Conservation (phyloP, 306 rosid genomes). For the Vigna radiata region DNA sequence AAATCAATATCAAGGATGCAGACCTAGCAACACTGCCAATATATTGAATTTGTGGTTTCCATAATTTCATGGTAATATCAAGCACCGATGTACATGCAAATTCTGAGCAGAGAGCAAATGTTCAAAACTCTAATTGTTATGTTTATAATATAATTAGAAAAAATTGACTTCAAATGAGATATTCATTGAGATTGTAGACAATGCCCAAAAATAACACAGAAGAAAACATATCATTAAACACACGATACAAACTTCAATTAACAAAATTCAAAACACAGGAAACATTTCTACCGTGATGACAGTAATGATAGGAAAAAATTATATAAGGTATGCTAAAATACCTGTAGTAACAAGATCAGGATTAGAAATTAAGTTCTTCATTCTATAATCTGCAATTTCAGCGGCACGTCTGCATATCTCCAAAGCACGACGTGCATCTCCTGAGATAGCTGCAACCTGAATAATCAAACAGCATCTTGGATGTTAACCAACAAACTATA, state of each 20-base stretch:
- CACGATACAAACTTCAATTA: slow-evolving; percentile 24
- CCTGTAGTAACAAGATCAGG: slow-evolving; percentile 57
- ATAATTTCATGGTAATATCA: neutral
- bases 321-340: slow-evolving; percentile 41
- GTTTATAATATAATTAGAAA: neutral
- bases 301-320: slow-evolving; percentile 5
- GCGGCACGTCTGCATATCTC: slow-evolving; percentile 97
- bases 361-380: slow-evolving; percentile 58
- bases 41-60: neutral
- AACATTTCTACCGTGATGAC: slow-evolving; percentile 34
- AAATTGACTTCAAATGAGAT: slow-evolving; percentile 14
- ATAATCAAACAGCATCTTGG: slow-evolving; percentile 41
- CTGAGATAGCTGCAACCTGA: slow-evolving; percentile 96
- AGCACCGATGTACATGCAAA: neutral
- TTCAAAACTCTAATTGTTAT: neutral
- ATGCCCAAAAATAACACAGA: neutral
- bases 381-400: slow-evolving; percentile 80
- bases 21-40: slow-evolving; percentile 19
- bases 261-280: slow-evolving; percentile 4
- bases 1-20: slow-evolving; percentile 30
- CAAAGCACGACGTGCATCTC: slow-evolving; percentile 96
- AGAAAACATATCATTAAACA: slow-evolving; percentile 16
- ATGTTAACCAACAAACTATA: slow-evolving; percentile 26
- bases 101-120: slow-evolving; percentile 1
- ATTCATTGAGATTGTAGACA: slow-evolving; percentile 16